Base-by-base conservation (phyloP, 2,329 filamentous ascomycete genomes). In the Fonsecaea multimorphosa region DNA sequence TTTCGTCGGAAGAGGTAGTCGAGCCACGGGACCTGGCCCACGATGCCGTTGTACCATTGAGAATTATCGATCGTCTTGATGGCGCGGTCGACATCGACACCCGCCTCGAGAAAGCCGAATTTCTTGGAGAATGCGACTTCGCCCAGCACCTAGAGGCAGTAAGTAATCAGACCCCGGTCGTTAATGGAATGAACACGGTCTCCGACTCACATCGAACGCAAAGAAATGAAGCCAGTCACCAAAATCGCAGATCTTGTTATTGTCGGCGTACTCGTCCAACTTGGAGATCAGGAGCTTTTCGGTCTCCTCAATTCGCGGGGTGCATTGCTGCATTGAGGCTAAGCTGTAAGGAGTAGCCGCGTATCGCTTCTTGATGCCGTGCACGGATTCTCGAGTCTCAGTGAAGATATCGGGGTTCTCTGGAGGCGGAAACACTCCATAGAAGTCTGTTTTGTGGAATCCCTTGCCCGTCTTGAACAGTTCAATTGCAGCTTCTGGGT, bases 341-440 rank as follows among this genome's bases (percentile, higher is more conserved):
- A 76, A 63, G 51, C 71, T 73, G 63, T 73, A 76, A 7, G 73
- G 71, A n/a, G 71, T 73, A 1, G 73, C 73, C 4, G 74, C 70
- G 67, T 71, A 68, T 84, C 82, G 72, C 85, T 86, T 86, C 78
- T 85, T 85, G 65, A 79, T 78, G 0, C 83, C 83, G 72, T 86
- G 84, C n/a, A 83, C 81, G 6, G 81, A 77, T 74, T 86, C 84
- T 60, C 83, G 77, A 16, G 78, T 81, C 73, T 86, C 84, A 46
- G 84, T 86, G 75, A 86, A 86, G 72, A 86, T 85, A 66, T 86
- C 84, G 5, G 84, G 83, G 75, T 86, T 85, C 74, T 85, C 83
- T 0, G 82, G 80, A 2, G 84, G 84, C 32, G 84, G 84, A 71
- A 86, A 86, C 6, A 86, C 84, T 44, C 73, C 76, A 71, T 85